Percentiles rank a stretch among this genome's conserved stretches.
Evolutionary conservation across 495 filamentous ascomycete species (phyloP).

Genomic region (Penicillium daleae): DNA sequence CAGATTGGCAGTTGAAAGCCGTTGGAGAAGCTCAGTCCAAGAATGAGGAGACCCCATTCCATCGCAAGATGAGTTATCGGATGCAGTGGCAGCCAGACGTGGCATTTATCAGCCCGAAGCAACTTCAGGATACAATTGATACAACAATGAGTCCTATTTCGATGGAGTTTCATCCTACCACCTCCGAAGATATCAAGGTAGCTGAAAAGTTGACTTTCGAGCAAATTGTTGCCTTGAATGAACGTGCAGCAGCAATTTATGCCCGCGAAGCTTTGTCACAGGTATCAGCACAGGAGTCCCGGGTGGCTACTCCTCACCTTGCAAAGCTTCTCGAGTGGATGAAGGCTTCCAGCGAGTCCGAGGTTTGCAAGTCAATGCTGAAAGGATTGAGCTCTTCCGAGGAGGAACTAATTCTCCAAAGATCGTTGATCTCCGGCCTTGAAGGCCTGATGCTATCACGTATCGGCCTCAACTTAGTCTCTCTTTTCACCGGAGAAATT

Average conservation of each 20-base stretch:
- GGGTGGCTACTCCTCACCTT: background rate
- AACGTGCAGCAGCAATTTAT: constrained; percentile 1
- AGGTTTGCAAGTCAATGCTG: background rate
- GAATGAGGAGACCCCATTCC: constrained; percentile 1
- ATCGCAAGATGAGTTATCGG: constrained; percentile 4
- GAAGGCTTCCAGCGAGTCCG: background rate
- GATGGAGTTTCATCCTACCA: background rate
- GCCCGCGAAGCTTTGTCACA: background rate
- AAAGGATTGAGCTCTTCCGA: background rate
- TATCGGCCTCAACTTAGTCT: background rate
- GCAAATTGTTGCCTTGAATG: constrained; percentile 8
- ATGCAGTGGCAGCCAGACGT: constrained; percentile 5
- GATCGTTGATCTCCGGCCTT: background rate
- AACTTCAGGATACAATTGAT: background rate
- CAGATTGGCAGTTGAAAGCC: constrained; percentile 6
- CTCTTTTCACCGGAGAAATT: background rate
- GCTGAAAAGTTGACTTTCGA: constrained; percentile 1
- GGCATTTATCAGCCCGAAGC: background rate
- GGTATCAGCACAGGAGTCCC: background rate
- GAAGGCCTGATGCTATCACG: constrained; percentile 1
- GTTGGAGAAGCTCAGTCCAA: constrained; percentile 1
- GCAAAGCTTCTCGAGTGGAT: background rate
- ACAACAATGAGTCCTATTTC: background rate
- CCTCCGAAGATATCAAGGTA: background rate
- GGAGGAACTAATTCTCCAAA: constrained; percentile 3